Percentiles rank a stretch among this genome's conserved stretches.
Conservation (phyloP, 352 stramenopile species). For the Phytopythium aichiense region DNA sequence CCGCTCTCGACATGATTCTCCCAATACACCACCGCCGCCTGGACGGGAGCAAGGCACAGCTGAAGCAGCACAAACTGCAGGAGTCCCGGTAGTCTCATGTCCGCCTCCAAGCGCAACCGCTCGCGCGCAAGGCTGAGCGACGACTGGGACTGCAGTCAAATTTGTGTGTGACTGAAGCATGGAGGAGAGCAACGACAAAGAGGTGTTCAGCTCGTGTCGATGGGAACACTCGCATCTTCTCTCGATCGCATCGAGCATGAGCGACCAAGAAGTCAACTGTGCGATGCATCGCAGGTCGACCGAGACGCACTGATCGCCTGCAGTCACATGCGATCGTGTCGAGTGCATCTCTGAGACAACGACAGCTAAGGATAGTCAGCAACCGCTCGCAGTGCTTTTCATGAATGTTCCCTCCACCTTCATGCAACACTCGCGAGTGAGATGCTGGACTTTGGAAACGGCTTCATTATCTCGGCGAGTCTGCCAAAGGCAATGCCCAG, state of each 20-base stretch:
- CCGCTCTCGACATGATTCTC: slow-evolving; percentile 20
- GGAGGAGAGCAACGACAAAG: not conserved
- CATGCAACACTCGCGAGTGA: not conserved
- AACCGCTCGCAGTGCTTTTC: not conserved
- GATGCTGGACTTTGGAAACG: not conserved
- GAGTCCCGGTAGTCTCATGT: not conserved
- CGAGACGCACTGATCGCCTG: not conserved
- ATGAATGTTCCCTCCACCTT: not conserved
- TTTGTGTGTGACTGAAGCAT: not conserved
- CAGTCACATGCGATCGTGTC: not conserved
- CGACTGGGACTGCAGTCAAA: not conserved
- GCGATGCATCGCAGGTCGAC: not conserved
- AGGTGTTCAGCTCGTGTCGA: not conserved
- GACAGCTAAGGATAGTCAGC: not conserved
- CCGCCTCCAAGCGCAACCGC: not conserved
- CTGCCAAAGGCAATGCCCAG: not conserved
- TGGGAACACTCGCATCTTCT: not conserved
- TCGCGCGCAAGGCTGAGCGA: not conserved
- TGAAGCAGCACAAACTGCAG: not conserved
- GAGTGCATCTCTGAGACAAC: not conserved
- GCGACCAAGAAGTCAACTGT: not conserved
- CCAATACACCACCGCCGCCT: slow-evolving; percentile 15
- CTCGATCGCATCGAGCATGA: not conserved
- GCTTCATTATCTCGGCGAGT: not conserved
- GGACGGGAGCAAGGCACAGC: not conserved